A percentile compares a stretch with the other conserved stretches of the same genome.
Conservation (phyloP, 2,329 filamentous ascomycete genomes). For the Penicillium sp. region DNA sequence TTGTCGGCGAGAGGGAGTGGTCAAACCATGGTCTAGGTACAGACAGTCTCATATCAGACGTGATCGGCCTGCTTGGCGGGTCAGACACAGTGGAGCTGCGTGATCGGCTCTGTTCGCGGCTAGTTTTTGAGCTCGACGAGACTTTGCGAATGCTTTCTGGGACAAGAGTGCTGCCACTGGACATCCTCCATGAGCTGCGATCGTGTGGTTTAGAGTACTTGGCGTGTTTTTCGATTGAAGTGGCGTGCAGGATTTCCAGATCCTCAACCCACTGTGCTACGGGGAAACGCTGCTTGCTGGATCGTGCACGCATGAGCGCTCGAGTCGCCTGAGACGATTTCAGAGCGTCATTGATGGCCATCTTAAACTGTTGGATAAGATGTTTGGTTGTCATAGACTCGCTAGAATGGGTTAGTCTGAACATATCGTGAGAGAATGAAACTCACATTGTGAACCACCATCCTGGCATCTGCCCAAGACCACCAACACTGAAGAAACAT, state of each 20-base stretch:
- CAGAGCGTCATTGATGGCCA: conserved; percentile 62
- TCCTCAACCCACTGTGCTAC: conserved; percentile 68
- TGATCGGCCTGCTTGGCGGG: background rate
- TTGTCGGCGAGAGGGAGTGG: background rate
- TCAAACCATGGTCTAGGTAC: background rate
- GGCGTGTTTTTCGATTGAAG: conserved; percentile 59
- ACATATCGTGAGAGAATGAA: background rate
- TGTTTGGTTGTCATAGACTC: conserved; percentile 65
- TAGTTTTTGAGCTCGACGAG: background rate
- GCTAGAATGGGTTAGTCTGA: background rate
- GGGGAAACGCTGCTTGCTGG: conserved; percentile 66
- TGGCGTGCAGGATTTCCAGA: conserved; percentile 62
- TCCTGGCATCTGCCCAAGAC: conserved; percentile 68
- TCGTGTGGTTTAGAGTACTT: conserved; percentile 35
- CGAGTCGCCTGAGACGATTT: conserved; percentile 58
- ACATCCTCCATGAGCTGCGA: conserved; percentile 34
- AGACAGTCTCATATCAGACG: background rate
- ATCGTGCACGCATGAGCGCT: conserved; percentile 64
- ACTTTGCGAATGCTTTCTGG: conserved; percentile 6
- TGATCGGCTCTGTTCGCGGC: background rate
- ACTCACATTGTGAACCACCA: conserved; percentile 65
- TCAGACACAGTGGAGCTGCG: background rate
- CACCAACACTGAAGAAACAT: conserved; percentile 53
- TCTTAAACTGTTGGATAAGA: conserved; percentile 65
- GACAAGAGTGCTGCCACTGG: conserved; percentile 30